phyloP scores from a whole-genome alignment of 2,329 filamentous ascomycete species.

The Trichoderma koningii region DNA sequence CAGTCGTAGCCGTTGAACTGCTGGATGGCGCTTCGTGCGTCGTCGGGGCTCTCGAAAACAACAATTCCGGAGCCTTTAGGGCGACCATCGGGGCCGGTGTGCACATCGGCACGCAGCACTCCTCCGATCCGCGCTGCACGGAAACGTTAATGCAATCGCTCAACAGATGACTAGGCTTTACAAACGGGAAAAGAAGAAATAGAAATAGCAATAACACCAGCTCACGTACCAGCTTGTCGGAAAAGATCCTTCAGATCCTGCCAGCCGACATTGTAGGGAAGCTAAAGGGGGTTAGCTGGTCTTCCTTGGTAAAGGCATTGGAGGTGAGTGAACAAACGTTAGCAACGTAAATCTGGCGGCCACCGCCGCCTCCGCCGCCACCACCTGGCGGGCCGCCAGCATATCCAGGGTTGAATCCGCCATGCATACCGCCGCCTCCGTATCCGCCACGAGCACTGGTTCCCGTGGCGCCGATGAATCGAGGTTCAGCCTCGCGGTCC shows the following conservation, averaged over 20 bases:
- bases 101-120: conserved; percentile 93
- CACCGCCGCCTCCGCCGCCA: conserved; percentile 54
- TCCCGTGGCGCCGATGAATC: conserved; percentile 78
- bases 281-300: conserved; percentile 54
- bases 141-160: conserved; percentile 5
- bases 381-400: conserved; percentile 50
- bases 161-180: background rate
- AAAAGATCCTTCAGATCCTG: conserved; percentile 99
- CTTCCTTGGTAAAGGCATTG: conserved; percentile 26
- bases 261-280: conserved; percentile 97
- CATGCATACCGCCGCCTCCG: conserved; percentile 51
- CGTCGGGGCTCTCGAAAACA: conserved; percentile 90
- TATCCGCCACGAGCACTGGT: conserved; percentile 62
- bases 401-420: conserved; percentile 59
- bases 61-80: conserved; percentile 98
- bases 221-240: conserved; percentile 85
- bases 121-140: conserved; percentile 62
- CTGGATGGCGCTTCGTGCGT: conserved; percentile 92
- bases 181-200: too few relatives aligned
- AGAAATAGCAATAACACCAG: background rate
- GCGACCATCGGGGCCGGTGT: conserved; percentile 85
- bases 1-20: conserved; percentile 99
- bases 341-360: conserved; percentile 93
- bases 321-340: conserved; percentile 72
- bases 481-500: conserved; percentile 97